Evolutionary conservation across 1,139 yeast genomes (phyloP), one percentile per base, ranked within the genome.

Genomic region (Pichia sp.): DNA sequence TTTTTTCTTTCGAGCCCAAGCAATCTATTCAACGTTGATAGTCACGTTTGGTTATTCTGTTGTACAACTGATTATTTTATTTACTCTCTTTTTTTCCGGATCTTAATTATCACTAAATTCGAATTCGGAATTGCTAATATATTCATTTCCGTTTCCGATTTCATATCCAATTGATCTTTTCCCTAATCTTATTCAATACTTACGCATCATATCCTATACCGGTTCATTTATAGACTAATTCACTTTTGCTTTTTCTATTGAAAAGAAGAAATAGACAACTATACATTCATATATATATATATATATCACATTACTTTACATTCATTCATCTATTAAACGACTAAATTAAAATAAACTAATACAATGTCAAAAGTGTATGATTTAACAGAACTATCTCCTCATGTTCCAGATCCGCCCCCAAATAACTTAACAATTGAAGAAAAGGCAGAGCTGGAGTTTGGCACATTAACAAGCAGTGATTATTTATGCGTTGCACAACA

Each of bases 391-490:
- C 38, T 47, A 18, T 44, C 55, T 27, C 39, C 50, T 12, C 47
- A 52, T 23, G 61, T 78, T 45, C 82, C 82, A 1, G 67, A 74
- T 57, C 79, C 82, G 15, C 80, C 79, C 0, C 59, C 55, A 42
- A 80, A 74, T 49, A 56, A 61, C 39, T 59, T 77, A 41, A 69
- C 85, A 1, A 62, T 64, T 1, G 79, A 72, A 39, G 80, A 74
- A 46, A 76, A 74, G 54, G 77, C 79, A 30, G 83, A 81, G 51
- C 68, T 77, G 56, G 92, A 84, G 61, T 84, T 72, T 60, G 92
- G 92, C 32, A 66, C 70, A 32, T 65, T 80, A 49, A 75, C 84
- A 0, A 76, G 82, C 4, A 61, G 70, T n/a, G 77, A 81, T 6
- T 76, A 78, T 60, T 68, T 82, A 39, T 74, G 78, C 51, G 73